These are phyloP conservation scores for Crassisporium funariophilum DNA, from an alignment of 768 basidiomycete genomes.

Conservation along the genomic window DNA sequence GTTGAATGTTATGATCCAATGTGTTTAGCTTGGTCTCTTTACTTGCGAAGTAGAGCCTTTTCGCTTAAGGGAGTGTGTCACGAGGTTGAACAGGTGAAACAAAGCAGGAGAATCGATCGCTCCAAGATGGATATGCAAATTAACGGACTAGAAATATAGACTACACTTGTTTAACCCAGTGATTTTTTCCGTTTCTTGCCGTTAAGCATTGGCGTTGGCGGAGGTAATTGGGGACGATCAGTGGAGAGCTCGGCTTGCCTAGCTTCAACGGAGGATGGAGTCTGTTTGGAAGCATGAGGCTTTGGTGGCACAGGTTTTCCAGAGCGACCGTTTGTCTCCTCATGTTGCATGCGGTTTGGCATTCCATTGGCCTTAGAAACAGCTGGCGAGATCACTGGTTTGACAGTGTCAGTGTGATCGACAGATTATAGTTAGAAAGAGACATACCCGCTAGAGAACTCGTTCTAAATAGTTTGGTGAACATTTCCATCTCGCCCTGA, in stretches of 20 bases:
- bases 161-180: conserved; percentile 7
- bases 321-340: conserved; percentile 3
- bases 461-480: conserved; percentile 65
- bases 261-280: conserved; percentile 1
- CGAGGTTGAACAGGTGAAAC: too few species aligned
- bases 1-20: too few species aligned
- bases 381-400: conserved; percentile 9
- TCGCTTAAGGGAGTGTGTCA: too few species aligned
- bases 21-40: too few species aligned
- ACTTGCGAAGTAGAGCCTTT: too few species aligned
- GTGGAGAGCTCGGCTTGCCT: conserved; percentile 3
- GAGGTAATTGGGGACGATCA: conserved; percentile 11
- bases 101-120: too few species aligned
- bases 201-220: conserved; percentile 31
- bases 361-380: conserved; percentile 15
- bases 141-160: not conserved
- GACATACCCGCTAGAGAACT: conserved; percentile 44
- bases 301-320: not conserved
- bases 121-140: not conserved
- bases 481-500: conserved; percentile 56
- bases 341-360: conserved; percentile 6
- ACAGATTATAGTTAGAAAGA: not conserved
- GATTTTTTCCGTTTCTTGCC: conserved; percentile 63
- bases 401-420: not conserved
- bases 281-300: conserved; percentile 4